Evolutionary conservation across 352 stramenopile genomes (phyloP).

Genomic region (Phytopythium aichiense): DNA sequence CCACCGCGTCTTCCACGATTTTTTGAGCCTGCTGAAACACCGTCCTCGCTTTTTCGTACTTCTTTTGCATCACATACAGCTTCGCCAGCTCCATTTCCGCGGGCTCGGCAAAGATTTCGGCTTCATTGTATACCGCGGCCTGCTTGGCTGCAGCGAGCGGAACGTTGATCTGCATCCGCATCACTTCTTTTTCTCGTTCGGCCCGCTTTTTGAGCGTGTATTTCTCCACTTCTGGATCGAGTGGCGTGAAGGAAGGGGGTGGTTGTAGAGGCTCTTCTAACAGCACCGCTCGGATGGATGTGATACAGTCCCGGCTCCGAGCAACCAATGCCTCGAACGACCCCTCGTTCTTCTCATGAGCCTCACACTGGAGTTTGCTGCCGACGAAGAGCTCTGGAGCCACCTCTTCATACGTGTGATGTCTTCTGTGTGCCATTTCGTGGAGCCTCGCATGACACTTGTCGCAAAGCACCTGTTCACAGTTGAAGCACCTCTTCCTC

Average conservation of each 20-base stretch:
- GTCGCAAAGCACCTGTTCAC: slow-evolving; percentile 58
- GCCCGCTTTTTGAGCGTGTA: slow-evolving; percentile 38
- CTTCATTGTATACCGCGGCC: slow-evolving; percentile 30
- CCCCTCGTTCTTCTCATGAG: slow-evolving; percentile 21
- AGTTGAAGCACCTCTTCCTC: slow-evolving; percentile 43
- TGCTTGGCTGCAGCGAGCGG: slow-evolving; percentile 43
- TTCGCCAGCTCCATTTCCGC: slow-evolving; percentile 47
- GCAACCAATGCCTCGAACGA: slow-evolving; percentile 19
- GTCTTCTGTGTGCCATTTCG: slow-evolving; percentile 38
- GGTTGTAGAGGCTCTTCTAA: background rate
- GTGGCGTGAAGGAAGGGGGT: background rate
- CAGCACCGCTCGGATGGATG: slow-evolving; percentile 25
- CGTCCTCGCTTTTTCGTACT: slow-evolving; percentile 38
- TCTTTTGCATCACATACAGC: slow-evolving; percentile 59
- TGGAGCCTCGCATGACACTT: slow-evolving; percentile 57
- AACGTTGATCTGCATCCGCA: slow-evolving; percentile 50
- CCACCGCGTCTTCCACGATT: slow-evolving; percentile 30
- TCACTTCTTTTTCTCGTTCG: slow-evolving; percentile 48
- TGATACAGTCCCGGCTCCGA: slow-evolving; percentile 23
- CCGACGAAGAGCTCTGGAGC: slow-evolving; percentile 24
- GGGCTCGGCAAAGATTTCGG: slow-evolving; percentile 36
- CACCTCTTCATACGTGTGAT: slow-evolving; percentile 50
- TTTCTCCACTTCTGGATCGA: slow-evolving; percentile 43
- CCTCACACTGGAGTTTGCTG: slow-evolving; percentile 13
- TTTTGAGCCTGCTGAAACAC: slow-evolving; percentile 27